phyloP scores from a whole-genome alignment of 202 grass and related monocot species.

The Zizania palustris region DNA sequence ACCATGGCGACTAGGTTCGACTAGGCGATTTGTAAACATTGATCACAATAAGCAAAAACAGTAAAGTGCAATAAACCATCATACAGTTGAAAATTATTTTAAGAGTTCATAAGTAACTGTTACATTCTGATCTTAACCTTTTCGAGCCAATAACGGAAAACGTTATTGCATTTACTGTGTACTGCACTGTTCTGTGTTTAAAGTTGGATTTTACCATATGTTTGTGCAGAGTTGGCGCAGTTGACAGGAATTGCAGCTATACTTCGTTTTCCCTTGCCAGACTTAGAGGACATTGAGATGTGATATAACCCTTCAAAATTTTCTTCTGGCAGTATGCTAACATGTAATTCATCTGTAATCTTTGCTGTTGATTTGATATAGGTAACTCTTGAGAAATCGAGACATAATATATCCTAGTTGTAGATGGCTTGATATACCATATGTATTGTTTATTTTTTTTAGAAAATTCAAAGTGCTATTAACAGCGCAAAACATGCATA shows the following conservation, averaged over 20 bases:
- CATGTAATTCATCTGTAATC: constrained; percentile 36
- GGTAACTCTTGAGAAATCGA: constrained; percentile 29
- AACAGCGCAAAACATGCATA: background rate
- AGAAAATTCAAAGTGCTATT: background rate
- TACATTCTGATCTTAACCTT: background rate
- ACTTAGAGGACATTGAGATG: constrained; percentile 94
- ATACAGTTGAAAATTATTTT: background rate
- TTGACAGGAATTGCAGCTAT: constrained; percentile 91
- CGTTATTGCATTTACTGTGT: background rate
- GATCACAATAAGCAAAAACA: background rate
- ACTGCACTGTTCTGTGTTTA: constrained; percentile 14
- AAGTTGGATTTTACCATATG: constrained; percentile 31
- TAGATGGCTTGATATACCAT: constrained; percentile 35
- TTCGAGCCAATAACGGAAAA: background rate
- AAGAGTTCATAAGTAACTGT: background rate
- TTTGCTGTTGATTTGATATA: constrained; percentile 34
- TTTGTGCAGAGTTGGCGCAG: constrained; percentile 76
- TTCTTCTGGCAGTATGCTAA: background rate
- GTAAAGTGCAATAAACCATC: background rate
- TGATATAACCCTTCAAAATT: constrained; percentile 36
- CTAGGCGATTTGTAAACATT: no score
- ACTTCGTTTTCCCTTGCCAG: constrained; percentile 79
- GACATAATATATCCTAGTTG: constrained; percentile 13
- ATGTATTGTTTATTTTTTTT: constrained; percentile 4
- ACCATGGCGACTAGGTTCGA: no score